Percentiles rank a stretch among this genome's conserved stretches.
These are phyloP conservation scores for Aureobasidium musti DNA, from an alignment of 2,329 filamentous ascomycete species.

Conservation along the genomic window DNA sequence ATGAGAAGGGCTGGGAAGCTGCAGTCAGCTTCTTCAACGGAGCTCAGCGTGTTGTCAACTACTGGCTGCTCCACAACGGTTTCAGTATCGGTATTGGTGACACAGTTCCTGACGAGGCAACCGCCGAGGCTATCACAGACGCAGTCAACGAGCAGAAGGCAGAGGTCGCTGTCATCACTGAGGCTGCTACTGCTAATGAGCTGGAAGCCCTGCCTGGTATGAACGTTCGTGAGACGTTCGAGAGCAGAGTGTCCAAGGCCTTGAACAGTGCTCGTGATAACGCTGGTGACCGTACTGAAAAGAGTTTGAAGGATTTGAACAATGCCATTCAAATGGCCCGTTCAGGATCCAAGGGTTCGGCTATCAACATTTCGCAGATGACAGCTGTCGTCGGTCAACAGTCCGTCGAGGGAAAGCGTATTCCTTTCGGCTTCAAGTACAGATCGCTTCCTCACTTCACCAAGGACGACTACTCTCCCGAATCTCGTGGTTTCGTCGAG, in stretches of 20 bases:
- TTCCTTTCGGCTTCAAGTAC: slow-evolving; percentile 99
- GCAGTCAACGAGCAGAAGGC: slow-evolving; percentile 80
- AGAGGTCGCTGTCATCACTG: slow-evolving; percentile 74
- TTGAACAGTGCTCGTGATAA: slow-evolving; percentile 95
- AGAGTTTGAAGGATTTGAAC: slow-evolving; percentile 92
- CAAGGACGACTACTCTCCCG: slow-evolving; percentile 98
- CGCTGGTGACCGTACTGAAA: slow-evolving; percentile 88
- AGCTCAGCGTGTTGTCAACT: slow-evolving; percentile 90
- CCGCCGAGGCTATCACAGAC: slow-evolving; percentile 79
- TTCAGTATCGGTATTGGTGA: slow-evolving; percentile 99
- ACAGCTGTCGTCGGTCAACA: slow-evolving; percentile 96
- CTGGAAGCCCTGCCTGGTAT: slow-evolving; percentile 95
- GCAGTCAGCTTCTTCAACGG: slow-evolving; percentile 97
- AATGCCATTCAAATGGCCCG: slow-evolving; percentile 96
- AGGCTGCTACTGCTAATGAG: slow-evolving; percentile 76
- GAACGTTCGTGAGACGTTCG: slow-evolving; percentile 97
- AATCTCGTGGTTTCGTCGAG: slow-evolving; percentile 95
- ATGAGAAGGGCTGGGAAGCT: slow-evolving; percentile 82
- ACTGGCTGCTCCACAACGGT: slow-evolving; percentile 95
- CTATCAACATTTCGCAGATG: slow-evolving; percentile 99
- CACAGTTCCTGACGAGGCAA: slow-evolving; percentile 85
- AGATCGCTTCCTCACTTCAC: slow-evolving; percentile 96
- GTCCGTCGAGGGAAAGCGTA: slow-evolving; percentile 97
- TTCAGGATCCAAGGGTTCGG: slow-evolving; percentile 97
- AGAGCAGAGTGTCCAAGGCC: slow-evolving; percentile 92